A percentile compares a stretch with the other conserved stretches of the same genome.
Evolutionary conservation across 2,329 filamentous ascomycete genomes (phyloP).

Genomic region (Penicillium frequentans): DNA sequence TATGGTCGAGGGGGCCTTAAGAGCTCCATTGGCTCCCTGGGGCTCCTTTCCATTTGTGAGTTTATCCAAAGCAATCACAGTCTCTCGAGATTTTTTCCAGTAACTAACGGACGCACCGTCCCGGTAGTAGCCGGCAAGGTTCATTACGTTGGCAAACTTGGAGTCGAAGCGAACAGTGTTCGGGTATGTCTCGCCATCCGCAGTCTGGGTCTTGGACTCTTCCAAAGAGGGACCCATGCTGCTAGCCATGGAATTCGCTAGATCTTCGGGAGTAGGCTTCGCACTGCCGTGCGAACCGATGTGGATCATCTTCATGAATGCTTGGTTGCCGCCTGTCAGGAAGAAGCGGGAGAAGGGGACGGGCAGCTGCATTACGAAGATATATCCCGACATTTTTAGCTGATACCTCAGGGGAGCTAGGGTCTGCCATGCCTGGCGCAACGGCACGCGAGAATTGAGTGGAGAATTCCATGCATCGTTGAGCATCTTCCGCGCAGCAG

Average conservation of each 20-base stretch:
- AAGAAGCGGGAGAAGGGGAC: conserved; percentile 44
- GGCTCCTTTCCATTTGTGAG: conserved; percentile 36
- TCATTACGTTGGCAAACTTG: conserved; percentile 48
- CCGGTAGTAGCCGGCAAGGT: conserved; percentile 57
- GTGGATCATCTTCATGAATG: conserved; percentile 29
- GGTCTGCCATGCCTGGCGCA: conserved; percentile 45
- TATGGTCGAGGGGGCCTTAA: conserved; percentile 55
- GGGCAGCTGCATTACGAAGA: conserved; percentile 56
- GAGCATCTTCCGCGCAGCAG: conserved; percentile 52
- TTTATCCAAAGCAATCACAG: conserved; percentile 45
- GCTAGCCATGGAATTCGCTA: conserved; percentile 52
- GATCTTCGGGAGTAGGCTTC: conserved; percentile 33
- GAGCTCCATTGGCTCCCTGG: conserved; percentile 46
- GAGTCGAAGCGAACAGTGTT: conserved; percentile 41
- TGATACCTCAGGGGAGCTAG: conserved; percentile 53
- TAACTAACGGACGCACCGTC: conserved; percentile 45
- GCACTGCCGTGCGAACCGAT: conserved; percentile 35
- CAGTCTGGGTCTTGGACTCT: conserved; percentile 43
- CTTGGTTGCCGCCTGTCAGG: conserved; percentile 42
- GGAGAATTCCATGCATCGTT: conserved; percentile 49
- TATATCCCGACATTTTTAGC: conserved; percentile 52
- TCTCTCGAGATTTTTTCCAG: conserved; percentile 56
- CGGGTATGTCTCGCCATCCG: conserved; percentile 39
- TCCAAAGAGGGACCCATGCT: conserved; percentile 51
- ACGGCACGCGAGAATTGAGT: conserved; percentile 43